A percentile compares a stretch with the other conserved stretches of the same genome.
These are phyloP conservation scores for Panicum virgatum DNA, from an alignment of 202 grass and related monocot genomes.

Conservation along the genomic window DNA sequence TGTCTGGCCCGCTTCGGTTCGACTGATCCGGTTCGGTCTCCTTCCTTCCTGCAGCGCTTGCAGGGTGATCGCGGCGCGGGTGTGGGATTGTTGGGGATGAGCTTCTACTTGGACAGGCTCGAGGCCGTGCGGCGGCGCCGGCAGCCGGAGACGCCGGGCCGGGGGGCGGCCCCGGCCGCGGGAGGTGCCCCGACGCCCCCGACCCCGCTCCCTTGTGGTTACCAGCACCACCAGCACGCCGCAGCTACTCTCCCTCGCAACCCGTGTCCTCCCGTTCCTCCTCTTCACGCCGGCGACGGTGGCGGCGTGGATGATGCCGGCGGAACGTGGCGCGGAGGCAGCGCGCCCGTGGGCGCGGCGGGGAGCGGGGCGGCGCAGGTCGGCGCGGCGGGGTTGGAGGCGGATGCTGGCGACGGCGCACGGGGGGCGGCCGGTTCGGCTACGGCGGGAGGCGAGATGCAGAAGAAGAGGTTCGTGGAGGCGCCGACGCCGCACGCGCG, in stretches of 20 bases:
- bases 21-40: not conserved
- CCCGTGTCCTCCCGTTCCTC: not conserved
- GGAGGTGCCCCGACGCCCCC: not conserved
- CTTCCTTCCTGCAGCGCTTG: no score
- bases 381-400: not conserved
- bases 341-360: not conserved
- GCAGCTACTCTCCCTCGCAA: not conserved
- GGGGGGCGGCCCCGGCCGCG: not conserved
- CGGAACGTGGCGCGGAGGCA: not conserved
- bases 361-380: not conserved
- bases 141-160: not conserved
- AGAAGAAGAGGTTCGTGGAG: slow-evolving; percentile 13
- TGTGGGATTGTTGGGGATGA: not conserved
- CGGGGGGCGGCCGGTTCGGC: not conserved
- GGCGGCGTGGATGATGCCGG: not conserved
- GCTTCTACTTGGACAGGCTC: slow-evolving; percentile 1
- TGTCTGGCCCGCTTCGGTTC: not conserved
- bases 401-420: not conserved
- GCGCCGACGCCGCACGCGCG: not conserved
- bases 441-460: not conserved
- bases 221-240: not conserved
- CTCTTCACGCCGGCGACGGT: not conserved
- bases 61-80: not conserved
- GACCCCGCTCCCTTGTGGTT: not conserved
- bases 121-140: not conserved